Evolutionary conservation across 208 protist genomes (phyloP), one percentile per base, ranked within the genome.

Genomic region (Leishmania braziliensis): DNA sequence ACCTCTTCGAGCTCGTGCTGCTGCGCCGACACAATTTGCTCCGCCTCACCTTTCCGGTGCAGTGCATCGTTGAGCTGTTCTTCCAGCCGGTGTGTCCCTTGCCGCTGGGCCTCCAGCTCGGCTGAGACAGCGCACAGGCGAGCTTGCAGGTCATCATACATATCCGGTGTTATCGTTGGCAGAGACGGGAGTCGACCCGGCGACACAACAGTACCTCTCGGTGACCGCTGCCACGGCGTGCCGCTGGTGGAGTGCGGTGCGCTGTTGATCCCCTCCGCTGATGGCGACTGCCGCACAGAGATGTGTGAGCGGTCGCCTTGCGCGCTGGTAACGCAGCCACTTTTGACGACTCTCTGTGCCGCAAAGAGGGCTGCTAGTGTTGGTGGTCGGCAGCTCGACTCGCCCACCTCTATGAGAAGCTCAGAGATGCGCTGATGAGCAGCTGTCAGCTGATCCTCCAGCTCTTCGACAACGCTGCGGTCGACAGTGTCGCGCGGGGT

Each of bases 1-100:
- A 92, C 75, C 23, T 81, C 83, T 50, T 85, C 60, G 48, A 92
- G 63, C 75, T 92, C 89, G 33, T 70, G 81, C n/a, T 84, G 77
- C 65, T 88, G 80, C 23, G 80, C 75, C 23, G 56, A 78, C 29
- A 79, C 74, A 33, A 80, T 48, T 26, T 65, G 58, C 48, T 85
- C 75, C 23, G 72, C 56, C 29, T 83, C 85, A 50, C 80, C 71
- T 26, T 76, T 71, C 6, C 76, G 53, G 77, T 90, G 83, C 26
- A 93, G 84, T 26, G 85, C 87, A 5, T 77, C 54, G 78, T 93
- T 91, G 29, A 93, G 87, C 43, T 84, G 82, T 66, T 93, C 87
- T 48, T 90, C 85, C 63, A 81, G 56, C 33, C 53, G n/a, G 50
- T 58, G 69, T 18, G 78, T 51, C 5, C 16, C 26, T 66, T 62